Evolutionary conservation across 345 rosid genomes (phyloP), one percentile per base, ranked within the genome.

Genomic region (Corchorus olitorius): DNA sequence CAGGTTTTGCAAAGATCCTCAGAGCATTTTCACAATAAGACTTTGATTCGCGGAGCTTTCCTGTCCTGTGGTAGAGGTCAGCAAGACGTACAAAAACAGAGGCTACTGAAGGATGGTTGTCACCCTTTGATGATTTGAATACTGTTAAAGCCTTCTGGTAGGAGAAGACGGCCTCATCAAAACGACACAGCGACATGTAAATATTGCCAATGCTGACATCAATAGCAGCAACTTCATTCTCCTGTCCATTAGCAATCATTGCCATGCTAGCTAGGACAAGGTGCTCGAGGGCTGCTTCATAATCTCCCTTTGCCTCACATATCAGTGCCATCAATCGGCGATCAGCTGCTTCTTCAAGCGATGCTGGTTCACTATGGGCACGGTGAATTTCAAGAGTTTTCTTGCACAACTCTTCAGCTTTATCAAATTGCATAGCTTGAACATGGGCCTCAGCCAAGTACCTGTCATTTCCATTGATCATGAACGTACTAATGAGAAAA

Each of bases 191-290:
- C 3, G 95, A 84, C 93, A 91, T 87, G 82, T 96, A 96, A 54
- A 92, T 82, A 74, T 96, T 96, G 63, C 99, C 99, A 75, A 96
- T 89, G 88, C 99, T 91, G 75, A 93, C 93, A 80, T 96, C 99
- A 16, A 96, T 94, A 5, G 99, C 89, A 17, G 98, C 99, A 73
- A 96, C 98, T 84, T 93, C 99, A 1, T 81, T 88, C 72, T 92
- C 99, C 77, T 92, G 99, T 56, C 92, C 98, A 53, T 86, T 91
- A 0, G 99, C 97, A 73, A 92, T 91, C 99, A 94, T 97, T 12
- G 98, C 97, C 99, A 94, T 97, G 83, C 99, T 97, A 37, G 99
- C 96, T 50, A 97, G 95, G 58, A 97, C 99, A 76, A 97, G 98
- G 58, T 94, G 97, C 86, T 97, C 99, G 0, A 97, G 97, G 20